phyloP scores from a whole-genome alignment of 2,329 filamentous ascomycete genomes.

The Magnaporthiopsis poae region DNA sequence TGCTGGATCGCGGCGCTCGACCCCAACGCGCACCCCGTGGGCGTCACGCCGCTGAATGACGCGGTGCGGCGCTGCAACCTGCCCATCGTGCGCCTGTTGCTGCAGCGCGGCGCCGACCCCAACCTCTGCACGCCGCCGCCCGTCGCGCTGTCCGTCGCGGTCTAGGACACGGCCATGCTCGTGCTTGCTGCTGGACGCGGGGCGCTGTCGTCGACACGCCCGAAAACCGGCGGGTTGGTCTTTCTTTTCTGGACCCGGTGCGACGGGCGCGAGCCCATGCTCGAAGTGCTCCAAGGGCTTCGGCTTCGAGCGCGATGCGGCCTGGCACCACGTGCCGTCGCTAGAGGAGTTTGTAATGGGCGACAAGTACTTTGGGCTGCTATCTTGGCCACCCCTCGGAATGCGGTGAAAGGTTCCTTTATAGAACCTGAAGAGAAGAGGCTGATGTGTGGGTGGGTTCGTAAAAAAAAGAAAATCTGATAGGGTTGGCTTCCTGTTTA shows the following conservation, averaged over 20 bases:
- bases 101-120: neutral
- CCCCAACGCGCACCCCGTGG: neutral
- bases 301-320: neutral
- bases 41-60: neutral
- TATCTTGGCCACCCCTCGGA: too few relatives aligned
- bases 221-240: too few relatives aligned
- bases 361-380: neutral
- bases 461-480: too few relatives aligned
- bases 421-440: too few relatives aligned
- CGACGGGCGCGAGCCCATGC: neutral
- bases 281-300: neutral
- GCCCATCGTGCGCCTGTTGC: neutral
- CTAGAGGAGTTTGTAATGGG: neutral
- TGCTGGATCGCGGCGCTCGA: constrained; percentile 1
- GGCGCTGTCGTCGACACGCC: constrained; percentile 3
- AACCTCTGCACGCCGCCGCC: neutral
- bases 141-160: neutral
- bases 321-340: neutral
- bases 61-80: neutral
- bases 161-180: constrained; percentile 1
- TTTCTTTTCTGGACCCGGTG: too few relatives aligned
- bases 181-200: neutral
- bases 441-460: too few relatives aligned
- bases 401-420: too few relatives aligned
- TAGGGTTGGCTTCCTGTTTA: too few relatives aligned